A percentile compares a stretch with the other conserved stretches of the same genome.
Evolutionary conservation across 176 grass and related monocot genomes (phyloP).

Genomic region (Elaeis guineensis): DNA sequence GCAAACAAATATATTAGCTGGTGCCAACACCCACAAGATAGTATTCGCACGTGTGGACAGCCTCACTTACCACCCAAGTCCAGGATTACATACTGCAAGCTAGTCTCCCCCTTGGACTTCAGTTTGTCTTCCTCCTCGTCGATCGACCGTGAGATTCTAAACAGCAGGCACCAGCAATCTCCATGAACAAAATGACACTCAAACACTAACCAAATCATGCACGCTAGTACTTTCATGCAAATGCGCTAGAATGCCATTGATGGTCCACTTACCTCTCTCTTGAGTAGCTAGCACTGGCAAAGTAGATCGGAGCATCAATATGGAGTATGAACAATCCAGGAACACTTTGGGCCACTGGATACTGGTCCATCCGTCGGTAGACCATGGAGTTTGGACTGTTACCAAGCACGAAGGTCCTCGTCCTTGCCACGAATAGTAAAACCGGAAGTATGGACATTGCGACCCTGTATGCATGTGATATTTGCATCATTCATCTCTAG

Average conservation of each 20-base stretch:
- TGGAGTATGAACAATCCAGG: constrained; percentile 2
- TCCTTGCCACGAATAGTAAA: no score
- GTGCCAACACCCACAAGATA: no score
- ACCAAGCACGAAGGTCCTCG: no score
- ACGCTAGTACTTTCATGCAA: no score
- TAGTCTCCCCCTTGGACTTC: constrained; percentile 36
- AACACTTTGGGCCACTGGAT: background rate
- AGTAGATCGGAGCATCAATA: constrained; percentile 7
- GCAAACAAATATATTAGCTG: no score
- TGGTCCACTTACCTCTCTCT: constrained; percentile 2
- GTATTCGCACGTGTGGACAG: no score
- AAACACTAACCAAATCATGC: no score
- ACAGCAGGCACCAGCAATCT: background rate
- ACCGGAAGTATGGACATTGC: no score
- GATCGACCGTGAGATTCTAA: constrained; percentile 73
- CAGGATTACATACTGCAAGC: constrained; percentile 63
- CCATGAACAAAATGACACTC: no score
- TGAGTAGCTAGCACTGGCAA: constrained; percentile 4
- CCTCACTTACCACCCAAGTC: constrained; percentile 61
- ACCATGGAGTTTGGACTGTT: background rate
- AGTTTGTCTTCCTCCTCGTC: constrained; percentile 74
- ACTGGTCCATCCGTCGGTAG: constrained; percentile 2
- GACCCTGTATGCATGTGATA: no score
- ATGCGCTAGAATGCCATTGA: no score
- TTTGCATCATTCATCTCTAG: no score